Conservation (phyloP, 1,284 basidiomycete species). For the Microstroma glucosiphilum region DNA sequence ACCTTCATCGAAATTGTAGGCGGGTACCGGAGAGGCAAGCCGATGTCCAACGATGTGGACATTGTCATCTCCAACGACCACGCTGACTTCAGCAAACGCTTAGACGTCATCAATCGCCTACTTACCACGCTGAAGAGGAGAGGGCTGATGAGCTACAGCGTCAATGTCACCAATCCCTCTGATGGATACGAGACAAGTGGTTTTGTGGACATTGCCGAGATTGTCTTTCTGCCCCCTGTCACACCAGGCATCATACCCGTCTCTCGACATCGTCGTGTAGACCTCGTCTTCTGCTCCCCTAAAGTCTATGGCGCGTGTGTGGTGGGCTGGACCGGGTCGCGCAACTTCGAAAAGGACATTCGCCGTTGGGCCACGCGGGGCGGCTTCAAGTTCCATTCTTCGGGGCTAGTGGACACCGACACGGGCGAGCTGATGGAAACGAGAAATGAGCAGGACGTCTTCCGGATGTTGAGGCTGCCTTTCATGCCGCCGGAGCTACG, state of each 20-base stretch:
- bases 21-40: constrained; percentile 34
- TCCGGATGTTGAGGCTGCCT: constrained; percentile 16
- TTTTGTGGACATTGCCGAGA: constrained; percentile 33
- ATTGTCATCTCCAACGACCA: constrained; percentile 27
- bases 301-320: constrained; percentile 33
- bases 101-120: constrained; percentile 20
- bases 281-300: constrained; percentile 21
- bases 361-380: constrained; percentile 25
- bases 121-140: constrained; percentile 22
- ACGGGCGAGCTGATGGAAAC: constrained; percentile 24
- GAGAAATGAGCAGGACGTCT: constrained; percentile 23
- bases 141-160: constrained; percentile 27
- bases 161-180: constrained; percentile 26
- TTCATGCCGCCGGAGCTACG: constrained; percentile 35
- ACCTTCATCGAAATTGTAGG: constrained; percentile 30
- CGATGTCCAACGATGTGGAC: constrained; percentile 30
- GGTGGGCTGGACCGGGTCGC: constrained; percentile 34
- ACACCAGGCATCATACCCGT: not conserved
- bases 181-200: not conserved
- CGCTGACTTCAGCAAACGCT: constrained; percentile 3
- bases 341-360: constrained; percentile 36
- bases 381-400: constrained; percentile 31
- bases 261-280: constrained; percentile 16
- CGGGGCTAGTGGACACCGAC: constrained; percentile 22
- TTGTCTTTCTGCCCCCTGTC: constrained; percentile 27